Evolutionary conservation across 176 grass and related monocot genomes (phyloP), one percentile per base, ranked within the genome.

Genomic region (Juncus inflexus): DNA sequence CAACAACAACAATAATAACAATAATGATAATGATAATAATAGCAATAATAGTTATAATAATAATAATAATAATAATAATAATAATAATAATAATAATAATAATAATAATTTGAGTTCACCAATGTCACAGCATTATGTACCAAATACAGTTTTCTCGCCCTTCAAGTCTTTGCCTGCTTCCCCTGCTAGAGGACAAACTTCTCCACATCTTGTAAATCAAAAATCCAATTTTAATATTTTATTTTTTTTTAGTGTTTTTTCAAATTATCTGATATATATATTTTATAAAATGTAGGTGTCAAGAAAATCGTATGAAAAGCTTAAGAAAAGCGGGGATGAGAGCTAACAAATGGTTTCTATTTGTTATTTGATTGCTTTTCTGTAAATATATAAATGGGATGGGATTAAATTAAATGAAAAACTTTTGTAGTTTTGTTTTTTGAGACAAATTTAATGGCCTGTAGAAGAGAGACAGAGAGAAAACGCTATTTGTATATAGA

Each of bases 231-330:
- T 15, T 45, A 47, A 12, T 65, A 14, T 49, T 38, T 39, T 64
- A 8, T 56, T 51, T 15, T 28, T 35, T 35, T 42, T 58, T 15
- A 40, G 49, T 36, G 62, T 58, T 12, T 28, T 47, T 63, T 4
- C 59, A 10, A 40, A 67, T 40, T 15, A 60, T 63, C 6, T 62
- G 50, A 60, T 61, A 16, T 37, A 37, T 8, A 6, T 35, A 43
- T 70, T 61, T 69, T 9, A 47, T 47, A 47, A 47, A 47, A 66
- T 75, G 57, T 42, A 91, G 92, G 85, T 59, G 35, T 74, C 67
- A 0, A 86, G 67, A 82, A 91, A 83, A 83, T 56, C 72, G 4
- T 76, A 84, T 0, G 86, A 74, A 69, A 84, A 87, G 61, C 83
- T 75, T 65, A 69, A 79, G 67, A 79, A 86, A 40, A 74, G 72